A percentile compares a stretch with the other conserved stretches of the same genome.
These are phyloP conservation scores for Cryphonectria japonica DNA, from an alignment of 2,329 filamentous ascomycete genomes.

Conservation along the genomic window DNA sequence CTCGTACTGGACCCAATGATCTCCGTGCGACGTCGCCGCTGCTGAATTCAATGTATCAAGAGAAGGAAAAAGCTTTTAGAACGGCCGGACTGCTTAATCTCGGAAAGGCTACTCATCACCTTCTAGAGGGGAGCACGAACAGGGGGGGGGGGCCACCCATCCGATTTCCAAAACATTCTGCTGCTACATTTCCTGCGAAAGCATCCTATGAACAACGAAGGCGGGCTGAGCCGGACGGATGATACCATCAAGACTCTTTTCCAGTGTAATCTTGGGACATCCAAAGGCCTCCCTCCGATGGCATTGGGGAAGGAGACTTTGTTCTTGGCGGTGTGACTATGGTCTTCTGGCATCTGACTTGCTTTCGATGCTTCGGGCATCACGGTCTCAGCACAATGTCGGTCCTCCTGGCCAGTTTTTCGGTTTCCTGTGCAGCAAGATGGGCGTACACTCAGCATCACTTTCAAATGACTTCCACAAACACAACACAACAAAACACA, in stretches of 20 bases:
- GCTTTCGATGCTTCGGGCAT: constrained; percentile 25
- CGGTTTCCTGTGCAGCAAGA: constrained; percentile 29
- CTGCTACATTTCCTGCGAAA: constrained; percentile 4
- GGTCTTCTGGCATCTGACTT: constrained; percentile 26
- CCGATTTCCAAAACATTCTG: neutral
- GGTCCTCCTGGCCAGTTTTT: constrained; percentile 34
- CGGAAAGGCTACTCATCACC: constrained; percentile 9
- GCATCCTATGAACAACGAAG: neutral
- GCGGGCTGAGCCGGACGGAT: neutral
- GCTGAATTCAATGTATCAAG: constrained; percentile 20
- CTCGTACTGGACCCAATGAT: constrained; percentile 17
- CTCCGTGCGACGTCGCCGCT: constrained; percentile 20
- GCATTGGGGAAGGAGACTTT: constrained; percentile 20
- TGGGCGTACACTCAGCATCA: constrained; percentile 30
- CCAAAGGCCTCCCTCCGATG: neutral
- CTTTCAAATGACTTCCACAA: constrained; percentile 14
- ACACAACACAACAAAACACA: neutral
- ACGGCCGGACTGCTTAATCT: constrained; percentile 12
- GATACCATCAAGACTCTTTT: neutral
- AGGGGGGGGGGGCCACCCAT: neutral
- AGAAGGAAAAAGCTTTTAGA: constrained; percentile 18
- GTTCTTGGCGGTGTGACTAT: constrained; percentile 28
- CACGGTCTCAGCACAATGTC: neutral
- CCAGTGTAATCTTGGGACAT: neutral
- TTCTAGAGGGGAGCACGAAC: constrained; percentile 4